Evolutionary conservation across 345 rosid genomes (phyloP), one percentile per base, ranked within the genome.

Genomic region (Citrus hindsii): DNA sequence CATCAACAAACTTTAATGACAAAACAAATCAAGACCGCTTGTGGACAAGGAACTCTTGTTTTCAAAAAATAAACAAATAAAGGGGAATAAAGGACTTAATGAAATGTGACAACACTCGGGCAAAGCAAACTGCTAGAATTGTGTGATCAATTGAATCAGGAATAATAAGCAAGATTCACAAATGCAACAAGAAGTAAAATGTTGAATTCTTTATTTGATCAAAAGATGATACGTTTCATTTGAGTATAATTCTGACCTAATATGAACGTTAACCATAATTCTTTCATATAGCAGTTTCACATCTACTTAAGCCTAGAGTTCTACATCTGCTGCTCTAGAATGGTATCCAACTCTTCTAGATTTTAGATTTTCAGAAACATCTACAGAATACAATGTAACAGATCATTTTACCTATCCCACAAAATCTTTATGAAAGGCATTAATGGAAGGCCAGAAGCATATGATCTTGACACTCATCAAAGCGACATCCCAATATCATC

Each of bases 401-500:
- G 58, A 53, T 4, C 58, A 53, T 53, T 53, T 53, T 53, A 53
- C 22, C 58, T 53, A 53, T 5, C 22, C 58, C 22, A 18, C 51
- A 5, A 22, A 53, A 53, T 16, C 21, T 53, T 53, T 18, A 4
- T 3, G 22, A 53, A 18, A 19, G 7, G 58, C 58, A 53, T 5
- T 4, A 53, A 46, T 14, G 1, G 14, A 53, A 53, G 58, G 58
- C 58, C 22, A 53, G 58, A 53, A 53, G 58, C 22, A 53, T 18
- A 53, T 53, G 21, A 53, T 4, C 22, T 53, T 53, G 22, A 6
- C 53, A 76, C n/a, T 59, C 8, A 59, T 79, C 71, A 68, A 16
- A 24, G 22, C n/a, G 78, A 73, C 38, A 72, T 40, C 35, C 53
- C 69, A 40, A 67, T 27, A 69, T 66, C 71, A 72, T 77, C 77